Evolutionary conservation across 768 basidiomycete species (phyloP).

Genomic region (Hygrocybe punicea): DNA sequence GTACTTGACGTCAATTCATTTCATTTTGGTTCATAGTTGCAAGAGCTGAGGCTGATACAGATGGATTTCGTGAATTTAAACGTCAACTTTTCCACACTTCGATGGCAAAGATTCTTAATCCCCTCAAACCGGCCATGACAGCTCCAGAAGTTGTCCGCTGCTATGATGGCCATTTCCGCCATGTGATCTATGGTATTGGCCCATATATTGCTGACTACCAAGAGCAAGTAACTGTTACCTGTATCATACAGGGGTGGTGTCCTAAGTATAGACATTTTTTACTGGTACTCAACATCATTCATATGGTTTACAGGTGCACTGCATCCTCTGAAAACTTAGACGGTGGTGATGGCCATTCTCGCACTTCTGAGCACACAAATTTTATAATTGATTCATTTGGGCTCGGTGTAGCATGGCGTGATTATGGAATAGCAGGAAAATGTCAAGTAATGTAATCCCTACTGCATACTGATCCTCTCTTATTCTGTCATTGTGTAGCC

Average conservation of each 20-base stretch:
- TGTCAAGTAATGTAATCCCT: slow-evolving; percentile 27
- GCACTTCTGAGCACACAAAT: slow-evolving; percentile 14
- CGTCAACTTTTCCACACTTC: slow-evolving; percentile 32
- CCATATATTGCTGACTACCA: slow-evolving; percentile 42
- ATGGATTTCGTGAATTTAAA: slow-evolving; percentile 25
- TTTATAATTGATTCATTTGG: slow-evolving; percentile 18
- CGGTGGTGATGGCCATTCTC: too few species aligned
- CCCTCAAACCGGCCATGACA: slow-evolving; percentile 24
- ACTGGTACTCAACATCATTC: too few species aligned
- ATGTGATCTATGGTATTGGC: slow-evolving; percentile 31
- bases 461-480: background rate
- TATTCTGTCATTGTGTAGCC: slow-evolving; percentile 21
- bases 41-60: slow-evolving; percentile 10
- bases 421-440: slow-evolving; percentile 31
- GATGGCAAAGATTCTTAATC: slow-evolving; percentile 19
- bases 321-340: too few species aligned
- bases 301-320: too few species aligned
- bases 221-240: slow-evolving; percentile 31
- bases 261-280: too few species aligned
- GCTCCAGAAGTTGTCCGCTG: slow-evolving; percentile 21
- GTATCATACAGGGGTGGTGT: slow-evolving; percentile 38
- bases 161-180: slow-evolving; percentile 28
- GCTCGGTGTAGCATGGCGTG: slow-evolving; percentile 26
- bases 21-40: background rate
- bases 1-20: too few species aligned